phyloP scores from a whole-genome alignment of 345 rosid genomes.

The Erucastrum elatum region DNA sequence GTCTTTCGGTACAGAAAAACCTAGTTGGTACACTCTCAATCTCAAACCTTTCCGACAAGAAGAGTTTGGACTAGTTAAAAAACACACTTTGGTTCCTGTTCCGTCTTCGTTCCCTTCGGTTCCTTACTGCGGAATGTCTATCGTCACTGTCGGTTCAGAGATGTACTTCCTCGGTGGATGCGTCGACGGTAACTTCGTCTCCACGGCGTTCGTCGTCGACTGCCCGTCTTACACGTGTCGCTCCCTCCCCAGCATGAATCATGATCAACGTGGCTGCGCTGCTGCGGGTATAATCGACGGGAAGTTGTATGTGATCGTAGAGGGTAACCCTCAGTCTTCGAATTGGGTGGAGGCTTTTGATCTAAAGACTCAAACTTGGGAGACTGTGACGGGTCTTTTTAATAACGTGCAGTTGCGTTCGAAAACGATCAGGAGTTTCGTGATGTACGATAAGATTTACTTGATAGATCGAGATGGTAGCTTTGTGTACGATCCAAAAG shows the following conservation, averaged over 20 bases:
- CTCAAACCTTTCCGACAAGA: neutral
- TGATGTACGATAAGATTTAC: slow-evolving; percentile 6
- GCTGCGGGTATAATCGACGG: slow-evolving; percentile 50
- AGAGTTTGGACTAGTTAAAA: neutral
- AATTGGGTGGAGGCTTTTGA: slow-evolving; percentile 69
- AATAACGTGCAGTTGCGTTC: neutral
- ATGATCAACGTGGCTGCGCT: slow-evolving; percentile 22
- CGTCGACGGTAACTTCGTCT: slow-evolving; percentile 2
- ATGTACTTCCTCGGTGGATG: slow-evolving; percentile 29
- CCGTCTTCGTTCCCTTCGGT: slow-evolving; percentile 17
- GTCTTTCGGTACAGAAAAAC: slow-evolving; percentile 12
- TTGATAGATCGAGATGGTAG: slow-evolving; percentile 11
- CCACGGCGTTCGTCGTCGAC: slow-evolving; percentile 11
- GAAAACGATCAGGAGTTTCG: slow-evolving; percentile 14
- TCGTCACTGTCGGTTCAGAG: neutral
- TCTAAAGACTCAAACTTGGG: slow-evolving; percentile 49
- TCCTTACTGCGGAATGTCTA: slow-evolving; percentile 36
- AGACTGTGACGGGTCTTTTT: neutral
- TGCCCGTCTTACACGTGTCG: slow-evolving; percentile 14
- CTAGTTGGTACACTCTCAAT: slow-evolving; percentile 28
- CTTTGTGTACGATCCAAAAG: slow-evolving; percentile 49
- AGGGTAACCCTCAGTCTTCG: slow-evolving; percentile 44
- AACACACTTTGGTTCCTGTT: slow-evolving; percentile 5
- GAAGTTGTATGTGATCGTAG: slow-evolving; percentile 70
- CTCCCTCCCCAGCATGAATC: slow-evolving; percentile 21